Conservation (phyloP, 2,329 filamentous ascomycete genomes). For the Colletotrichum paranaense region DNA sequence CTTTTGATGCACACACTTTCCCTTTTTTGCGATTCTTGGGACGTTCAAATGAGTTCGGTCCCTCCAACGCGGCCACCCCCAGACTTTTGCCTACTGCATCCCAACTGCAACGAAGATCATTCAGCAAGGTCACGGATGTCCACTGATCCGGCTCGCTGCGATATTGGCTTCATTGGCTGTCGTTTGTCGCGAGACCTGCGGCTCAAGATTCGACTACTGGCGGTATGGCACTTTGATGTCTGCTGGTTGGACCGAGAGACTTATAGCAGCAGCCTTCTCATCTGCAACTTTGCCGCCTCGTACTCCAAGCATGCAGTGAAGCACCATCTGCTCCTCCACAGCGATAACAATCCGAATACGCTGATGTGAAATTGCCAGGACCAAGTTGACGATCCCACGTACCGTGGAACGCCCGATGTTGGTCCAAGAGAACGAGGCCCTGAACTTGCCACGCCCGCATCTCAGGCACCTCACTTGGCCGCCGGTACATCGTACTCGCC, state of each 20-base stretch:
- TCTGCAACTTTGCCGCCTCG: not conserved
- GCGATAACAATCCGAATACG: not conserved
- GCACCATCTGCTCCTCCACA: not conserved
- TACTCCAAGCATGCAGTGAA: not conserved
- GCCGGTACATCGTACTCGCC: not conserved
- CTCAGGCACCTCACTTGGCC: not conserved
- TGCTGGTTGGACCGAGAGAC: not conserved
- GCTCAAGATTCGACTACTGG: not conserved
- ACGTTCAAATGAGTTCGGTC: not conserved
- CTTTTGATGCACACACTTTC: not conserved
- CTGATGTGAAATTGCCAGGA: not conserved
- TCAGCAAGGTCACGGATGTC: not conserved
- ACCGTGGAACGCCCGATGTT: not conserved
- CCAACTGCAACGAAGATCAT: slow-evolving; percentile 4
- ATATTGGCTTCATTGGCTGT: slow-evolving; percentile 9
- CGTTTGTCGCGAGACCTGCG: not conserved
- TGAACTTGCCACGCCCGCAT: not conserved
- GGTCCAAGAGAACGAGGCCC: not conserved
- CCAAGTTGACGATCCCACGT: not conserved
- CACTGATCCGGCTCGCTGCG: slow-evolving; percentile 14
- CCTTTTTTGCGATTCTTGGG: not conserved
- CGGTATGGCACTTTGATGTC: not conserved
- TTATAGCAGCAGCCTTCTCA: not conserved
- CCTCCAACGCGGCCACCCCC: not conserved
- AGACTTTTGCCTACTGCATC: not conserved